These are phyloP conservation scores for Begonia loranthoides DNA, from an alignment of 306 rosid genomes.

Conservation along the genomic window DNA sequence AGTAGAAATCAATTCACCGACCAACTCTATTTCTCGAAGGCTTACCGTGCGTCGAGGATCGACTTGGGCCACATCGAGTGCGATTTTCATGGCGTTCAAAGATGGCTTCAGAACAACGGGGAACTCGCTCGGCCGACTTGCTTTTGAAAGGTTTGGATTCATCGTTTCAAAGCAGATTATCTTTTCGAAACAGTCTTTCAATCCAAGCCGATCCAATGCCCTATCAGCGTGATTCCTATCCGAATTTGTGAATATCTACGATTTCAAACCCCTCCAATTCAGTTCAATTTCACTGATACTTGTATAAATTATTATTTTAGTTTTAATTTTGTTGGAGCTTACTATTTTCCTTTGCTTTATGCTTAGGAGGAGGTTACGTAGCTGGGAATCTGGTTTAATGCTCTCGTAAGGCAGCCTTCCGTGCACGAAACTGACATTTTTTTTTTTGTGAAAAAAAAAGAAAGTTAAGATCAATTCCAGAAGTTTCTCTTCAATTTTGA, in stretches of 20 bases:
- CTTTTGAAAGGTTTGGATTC: slow-evolving; percentile 53
- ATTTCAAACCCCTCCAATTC: not conserved
- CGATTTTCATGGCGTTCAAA: slow-evolving; percentile 45
- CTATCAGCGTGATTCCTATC: slow-evolving; percentile 59
- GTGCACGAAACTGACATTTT: slow-evolving; percentile 55
- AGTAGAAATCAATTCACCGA: not conserved
- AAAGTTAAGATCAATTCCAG: not conserved
- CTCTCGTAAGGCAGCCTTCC: slow-evolving; percentile 74
- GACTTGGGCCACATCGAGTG: slow-evolving; percentile 33
- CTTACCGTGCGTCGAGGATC: slow-evolving; percentile 65
- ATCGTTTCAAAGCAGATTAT: slow-evolving; percentile 77
- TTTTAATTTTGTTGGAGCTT: not conserved
- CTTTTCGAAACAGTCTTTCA: slow-evolving; percentile 53
- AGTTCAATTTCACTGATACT: not conserved
- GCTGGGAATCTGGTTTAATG: slow-evolving; percentile 49
- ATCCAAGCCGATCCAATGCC: slow-evolving; percentile 41
- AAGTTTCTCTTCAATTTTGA: not conserved
- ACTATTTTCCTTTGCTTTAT: slow-evolving; percentile 64
- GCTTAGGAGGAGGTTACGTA: slow-evolving; percentile 41
- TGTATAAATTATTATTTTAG: not conserved
- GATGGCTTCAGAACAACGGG: slow-evolving; percentile 79
- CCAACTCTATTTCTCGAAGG: not conserved
- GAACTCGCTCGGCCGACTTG: slow-evolving; percentile 51
- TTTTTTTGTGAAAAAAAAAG: not conserved
- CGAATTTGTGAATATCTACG: slow-evolving; percentile 72